These are phyloP conservation scores for Globisporangium irregulare DNA, from an alignment of 352 stramenopile genomes.

Conservation along the genomic window DNA sequence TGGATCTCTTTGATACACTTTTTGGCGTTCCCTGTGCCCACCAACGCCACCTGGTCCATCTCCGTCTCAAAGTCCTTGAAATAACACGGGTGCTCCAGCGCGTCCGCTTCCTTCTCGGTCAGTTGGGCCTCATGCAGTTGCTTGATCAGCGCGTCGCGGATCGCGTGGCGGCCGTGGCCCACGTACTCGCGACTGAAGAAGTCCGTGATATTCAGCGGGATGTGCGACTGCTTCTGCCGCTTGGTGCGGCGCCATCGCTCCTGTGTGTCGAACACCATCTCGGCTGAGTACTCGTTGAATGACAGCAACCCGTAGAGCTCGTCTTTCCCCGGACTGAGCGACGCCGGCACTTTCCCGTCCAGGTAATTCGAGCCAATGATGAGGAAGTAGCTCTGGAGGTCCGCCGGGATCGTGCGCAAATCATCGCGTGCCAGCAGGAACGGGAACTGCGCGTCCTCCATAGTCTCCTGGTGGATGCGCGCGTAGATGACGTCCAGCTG, in stretches of 20 bases:
- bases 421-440: constrained; percentile 55
- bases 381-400: constrained; percentile 51
- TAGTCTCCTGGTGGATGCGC: constrained; percentile 35
- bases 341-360: constrained; percentile 37
- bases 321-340: constrained; percentile 47
- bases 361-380: constrained; percentile 63
- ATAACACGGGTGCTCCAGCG: constrained; percentile 49
- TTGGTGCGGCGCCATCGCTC: constrained; percentile 69
- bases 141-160: constrained; percentile 29
- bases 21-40: constrained; percentile 39
- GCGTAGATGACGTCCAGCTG: constrained; percentile 26
- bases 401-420: constrained; percentile 33
- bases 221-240: constrained; percentile 50
- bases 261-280: constrained; percentile 60
- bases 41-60: constrained; percentile 26
- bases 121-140: constrained; percentile 20
- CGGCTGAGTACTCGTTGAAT: constrained; percentile 36
- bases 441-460: constrained; percentile 54
- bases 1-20: constrained; percentile 44
- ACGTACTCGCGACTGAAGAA: constrained; percentile 58
- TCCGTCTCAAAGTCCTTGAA: constrained; percentile 22
- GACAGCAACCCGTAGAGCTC: constrained; percentile 58
- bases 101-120: constrained; percentile 4
- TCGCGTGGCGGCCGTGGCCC: constrained; percentile 30
- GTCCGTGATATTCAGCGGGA: constrained; percentile 60